Base-by-base conservation (phyloP, 768 basidiomycete genomes). In the Tubosaeta sp. region DNA sequence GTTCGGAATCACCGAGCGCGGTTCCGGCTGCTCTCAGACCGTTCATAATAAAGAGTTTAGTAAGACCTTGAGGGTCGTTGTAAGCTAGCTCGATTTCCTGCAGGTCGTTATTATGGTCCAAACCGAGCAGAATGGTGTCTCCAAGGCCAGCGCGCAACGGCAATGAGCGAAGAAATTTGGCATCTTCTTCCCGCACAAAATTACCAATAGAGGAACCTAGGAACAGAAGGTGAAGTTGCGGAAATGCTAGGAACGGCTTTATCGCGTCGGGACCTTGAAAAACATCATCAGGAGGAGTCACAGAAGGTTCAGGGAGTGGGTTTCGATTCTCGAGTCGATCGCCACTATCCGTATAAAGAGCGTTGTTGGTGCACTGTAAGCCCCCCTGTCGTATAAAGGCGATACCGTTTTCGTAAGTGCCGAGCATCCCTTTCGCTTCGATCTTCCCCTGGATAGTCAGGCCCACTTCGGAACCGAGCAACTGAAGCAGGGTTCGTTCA, bases 191-290 rank as follows among this genome's bases (percentile, higher is more conserved):
- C 12, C 92, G 80, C 6, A 75, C 61, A 67, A 98, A 97, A 73
- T 97, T 98, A 7, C 95, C 97, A 7, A 98, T 66, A 1, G 91
- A 91, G 0, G 90, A 94, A 0, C 95, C 97, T 16, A 98, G 74
- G 74, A 97, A 97, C 55, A 98, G 74, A 48, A 97, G 73, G 63
- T 97, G 94, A 31, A 92, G 68, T 13, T 88, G 85, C 3, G 72
- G 68, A 42, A 72, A 66, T 19, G 76, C 80, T 38, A 78, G 79
- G 1, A 78, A 80, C 19, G 76, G 74, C 5, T 67, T 63, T 4
- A 43, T 53, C 11, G 16, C 32, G 12, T 47, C 41, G 17, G 46
- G 14, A n/a, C 54, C 55, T 19, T 46, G 25, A 11, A 42, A 42
- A 27, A 32, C 44, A 54, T 35, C 53, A 22, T 22, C 3, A 22